Evolutionary conservation across 2,329 filamentous ascomycete species (phyloP).

Genomic region (Coleophoma cylindrospora): DNA sequence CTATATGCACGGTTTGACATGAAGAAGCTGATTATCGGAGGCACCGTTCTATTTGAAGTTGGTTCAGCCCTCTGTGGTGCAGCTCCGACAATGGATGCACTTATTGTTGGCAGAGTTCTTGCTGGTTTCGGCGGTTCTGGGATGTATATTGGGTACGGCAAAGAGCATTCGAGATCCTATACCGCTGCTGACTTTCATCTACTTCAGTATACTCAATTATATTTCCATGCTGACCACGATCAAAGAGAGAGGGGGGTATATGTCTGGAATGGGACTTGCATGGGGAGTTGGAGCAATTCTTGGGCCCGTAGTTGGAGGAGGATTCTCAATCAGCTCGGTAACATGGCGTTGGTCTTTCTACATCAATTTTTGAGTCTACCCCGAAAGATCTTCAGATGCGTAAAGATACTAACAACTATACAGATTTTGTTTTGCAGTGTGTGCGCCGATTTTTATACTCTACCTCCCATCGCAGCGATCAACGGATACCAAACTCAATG

Average conservation of each 20-base stretch:
- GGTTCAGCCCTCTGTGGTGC: slow-evolving; percentile 23
- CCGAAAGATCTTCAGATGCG: too few species aligned
- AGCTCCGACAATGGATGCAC: slow-evolving; percentile 27
- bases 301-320: slow-evolving; percentile 31
- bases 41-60: slow-evolving; percentile 14
- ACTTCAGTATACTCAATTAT: slow-evolving; percentile 16
- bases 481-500: not conserved
- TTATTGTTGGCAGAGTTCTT: slow-evolving; percentile 39
- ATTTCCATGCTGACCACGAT: slow-evolving; percentile 23
- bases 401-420: slow-evolving; percentile 29
- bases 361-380: slow-evolving; percentile 17
- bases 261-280: slow-evolving; percentile 22
- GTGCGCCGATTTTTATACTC: slow-evolving; percentile 38
- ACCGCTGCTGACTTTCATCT: not conserved
- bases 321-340: slow-evolving; percentile 26
- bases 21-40: slow-evolving; percentile 15
- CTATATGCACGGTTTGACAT: slow-evolving; percentile 18
- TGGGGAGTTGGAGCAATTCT: slow-evolving; percentile 34
- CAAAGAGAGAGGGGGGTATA: slow-evolving; percentile 27
- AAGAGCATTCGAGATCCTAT: too few species aligned
- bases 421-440: slow-evolving; percentile 41
- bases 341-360: slow-evolving; percentile 32
- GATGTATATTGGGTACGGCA: slow-evolving; percentile 30
- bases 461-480: slow-evolving; percentile 10
- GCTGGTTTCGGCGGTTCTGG: slow-evolving; percentile 35